phyloP scores from a whole-genome alignment of 2,329 filamentous ascomycete species.

The Alternaria gaisen region DNA sequence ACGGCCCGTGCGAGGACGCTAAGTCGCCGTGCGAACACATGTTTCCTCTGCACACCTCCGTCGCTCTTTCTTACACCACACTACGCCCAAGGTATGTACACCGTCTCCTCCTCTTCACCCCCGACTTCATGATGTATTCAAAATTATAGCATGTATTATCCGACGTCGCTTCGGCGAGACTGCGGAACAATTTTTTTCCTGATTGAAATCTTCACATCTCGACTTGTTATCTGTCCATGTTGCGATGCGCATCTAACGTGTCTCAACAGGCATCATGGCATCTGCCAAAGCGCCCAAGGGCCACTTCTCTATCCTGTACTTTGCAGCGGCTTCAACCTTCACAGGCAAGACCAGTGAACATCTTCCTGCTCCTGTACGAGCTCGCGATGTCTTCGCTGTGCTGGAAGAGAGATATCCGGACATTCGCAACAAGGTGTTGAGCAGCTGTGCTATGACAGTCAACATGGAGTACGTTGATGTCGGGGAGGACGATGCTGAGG shows the following conservation, averaged over 20 bases:
- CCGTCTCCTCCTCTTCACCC: background rate
- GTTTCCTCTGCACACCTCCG: conserved; percentile 16
- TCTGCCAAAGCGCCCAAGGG: conserved; percentile 62
- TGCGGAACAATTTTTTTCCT: conserved; percentile 48
- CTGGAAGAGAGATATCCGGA: conserved; percentile 76
- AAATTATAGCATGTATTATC: conserved; percentile 62
- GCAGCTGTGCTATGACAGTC: conserved; percentile 78
- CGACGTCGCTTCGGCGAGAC: conserved; percentile 45
- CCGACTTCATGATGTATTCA: conserved; percentile 47
- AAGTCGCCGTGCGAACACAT: conserved; percentile 30
- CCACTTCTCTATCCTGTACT: conserved; percentile 84
- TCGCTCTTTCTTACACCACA: conserved; percentile 20
- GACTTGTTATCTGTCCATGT: background rate
- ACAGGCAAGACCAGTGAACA: conserved; percentile 73
- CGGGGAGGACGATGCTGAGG: conserved; percentile 59
- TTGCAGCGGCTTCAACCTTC: conserved; percentile 76
- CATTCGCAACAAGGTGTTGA: conserved; percentile 72
- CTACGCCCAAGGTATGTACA: conserved; percentile 29
- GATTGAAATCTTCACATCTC: conserved; percentile 29
- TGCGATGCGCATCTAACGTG: conserved; percentile 24
- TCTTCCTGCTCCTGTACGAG: conserved; percentile 71
- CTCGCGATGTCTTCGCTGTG: conserved; percentile 69
- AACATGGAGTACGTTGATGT: conserved; percentile 84
- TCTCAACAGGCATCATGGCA: conserved; percentile 43
- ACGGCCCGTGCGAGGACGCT: conserved; percentile 25